Conservation (phyloP, 208 protist species). For the Trypanosoma melophagium region DNA sequence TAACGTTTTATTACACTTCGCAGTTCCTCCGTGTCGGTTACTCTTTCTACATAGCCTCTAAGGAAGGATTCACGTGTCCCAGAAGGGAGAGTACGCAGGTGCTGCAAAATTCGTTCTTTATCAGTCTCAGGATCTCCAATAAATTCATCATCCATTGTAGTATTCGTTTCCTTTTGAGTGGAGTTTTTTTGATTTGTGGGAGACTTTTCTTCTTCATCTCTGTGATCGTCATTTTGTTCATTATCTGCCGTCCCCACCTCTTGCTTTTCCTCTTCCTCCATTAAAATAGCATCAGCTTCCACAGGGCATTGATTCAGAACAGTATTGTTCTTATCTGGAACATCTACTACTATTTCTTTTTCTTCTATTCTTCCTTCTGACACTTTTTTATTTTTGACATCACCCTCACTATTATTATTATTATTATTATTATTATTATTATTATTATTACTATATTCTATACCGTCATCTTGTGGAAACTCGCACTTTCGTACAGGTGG, state of each 20-base stretch:
- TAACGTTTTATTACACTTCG: constrained; percentile 23
- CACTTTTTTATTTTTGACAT: too few species aligned
- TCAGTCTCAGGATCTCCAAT: constrained; percentile 18
- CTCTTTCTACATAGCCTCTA: constrained; percentile 19
- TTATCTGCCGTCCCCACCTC: not conserved
- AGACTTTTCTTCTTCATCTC: not conserved
- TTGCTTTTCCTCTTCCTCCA: too few species aligned
- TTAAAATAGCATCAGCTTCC: too few species aligned
- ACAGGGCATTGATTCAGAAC: too few species aligned
- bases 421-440: not conserved
- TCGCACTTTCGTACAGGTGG: constrained; percentile 11
- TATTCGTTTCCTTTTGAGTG: not conserved
- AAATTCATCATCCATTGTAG: not conserved
- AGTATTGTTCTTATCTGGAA: too few species aligned
- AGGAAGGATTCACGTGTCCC: constrained; percentile 23
- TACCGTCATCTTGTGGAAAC: not conserved
- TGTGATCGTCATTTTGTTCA: not conserved
- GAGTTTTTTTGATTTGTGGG: not conserved
- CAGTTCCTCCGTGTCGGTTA: constrained; percentile 20
- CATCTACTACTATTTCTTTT: not conserved
- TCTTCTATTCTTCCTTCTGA: not conserved
- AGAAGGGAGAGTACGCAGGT: constrained; percentile 7
- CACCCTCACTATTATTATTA: too few species aligned
- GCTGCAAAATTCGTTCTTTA: constrained; percentile 9
- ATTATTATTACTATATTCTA: not conserved